phyloP scores from a whole-genome alignment of 305 asterid genomes.

The Rubia balearica region DNA sequence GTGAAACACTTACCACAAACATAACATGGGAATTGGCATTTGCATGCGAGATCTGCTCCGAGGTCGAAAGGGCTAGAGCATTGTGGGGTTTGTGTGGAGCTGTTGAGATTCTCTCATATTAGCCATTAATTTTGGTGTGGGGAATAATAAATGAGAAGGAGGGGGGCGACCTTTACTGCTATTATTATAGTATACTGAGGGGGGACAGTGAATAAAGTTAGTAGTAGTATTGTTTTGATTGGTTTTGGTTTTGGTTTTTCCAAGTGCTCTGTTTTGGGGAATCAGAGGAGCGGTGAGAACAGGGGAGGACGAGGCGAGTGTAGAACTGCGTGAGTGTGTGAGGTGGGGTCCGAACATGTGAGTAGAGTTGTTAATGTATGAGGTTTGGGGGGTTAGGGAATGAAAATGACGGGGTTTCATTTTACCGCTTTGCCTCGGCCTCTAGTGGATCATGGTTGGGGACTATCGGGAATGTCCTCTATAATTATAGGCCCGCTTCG shows the following conservation, averaged over 20 bases:
- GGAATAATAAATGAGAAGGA: slow-evolving; percentile 13
- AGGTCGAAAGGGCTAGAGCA: slow-evolving; percentile 33
- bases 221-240: too few relatives aligned
- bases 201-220: not conserved
- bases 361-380: slow-evolving; percentile 9
- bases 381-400: slow-evolving; percentile 9
- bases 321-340: slow-evolving; percentile 1
- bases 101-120: slow-evolving; percentile 35
- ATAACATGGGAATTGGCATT: slow-evolving; percentile 15
- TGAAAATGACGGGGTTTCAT: slow-evolving; percentile 16
- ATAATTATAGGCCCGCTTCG: too few relatives aligned
- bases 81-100: slow-evolving; percentile 21
- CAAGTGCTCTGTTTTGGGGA: slow-evolving; percentile 36
- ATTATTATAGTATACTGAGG: not conserved
- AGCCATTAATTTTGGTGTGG: slow-evolving; percentile 15
- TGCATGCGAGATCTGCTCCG: slow-evolving; percentile 47
- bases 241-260: slow-evolving; percentile 10
- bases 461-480: not conserved
- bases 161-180: slow-evolving; percentile 16
- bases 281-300: slow-evolving; percentile 30
- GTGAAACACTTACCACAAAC: slow-evolving; percentile 19
- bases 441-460: not conserved
- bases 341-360: slow-evolving; percentile 14
- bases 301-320: slow-evolving; percentile 19
- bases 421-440: not conserved